phyloP scores from a whole-genome alignment of 441 rosid genomes.

The Omphalea diandra region DNA sequence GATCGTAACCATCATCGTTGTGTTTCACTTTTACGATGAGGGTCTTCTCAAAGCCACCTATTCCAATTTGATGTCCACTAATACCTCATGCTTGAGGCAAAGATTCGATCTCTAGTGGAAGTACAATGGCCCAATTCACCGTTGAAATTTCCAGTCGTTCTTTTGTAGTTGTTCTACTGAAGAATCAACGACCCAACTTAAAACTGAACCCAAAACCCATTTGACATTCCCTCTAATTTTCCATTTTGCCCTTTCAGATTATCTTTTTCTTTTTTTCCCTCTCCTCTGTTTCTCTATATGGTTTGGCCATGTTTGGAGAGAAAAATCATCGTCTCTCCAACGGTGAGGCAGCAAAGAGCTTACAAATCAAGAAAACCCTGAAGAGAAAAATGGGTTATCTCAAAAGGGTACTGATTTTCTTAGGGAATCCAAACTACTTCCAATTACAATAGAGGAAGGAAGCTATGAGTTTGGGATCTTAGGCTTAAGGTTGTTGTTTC shows the following conservation, averaged over 20 bases:
- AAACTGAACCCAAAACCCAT: conserved; percentile 19
- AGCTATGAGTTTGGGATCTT: no score
- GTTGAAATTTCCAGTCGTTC: conserved; percentile 36
- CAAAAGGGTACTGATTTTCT: conserved; percentile 59
- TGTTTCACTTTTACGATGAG: no score
- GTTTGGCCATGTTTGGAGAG: conserved; percentile 78
- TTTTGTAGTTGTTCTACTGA: no score
- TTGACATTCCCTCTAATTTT: conserved; percentile 18
- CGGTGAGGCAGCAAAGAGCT: conserved; percentile 54
- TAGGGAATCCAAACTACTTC: conserved; percentile 41
- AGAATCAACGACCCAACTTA: no score
- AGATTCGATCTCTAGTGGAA: no score
- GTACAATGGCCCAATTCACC: no score
- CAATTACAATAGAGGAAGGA: no score
- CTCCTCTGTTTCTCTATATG: conserved; percentile 15
- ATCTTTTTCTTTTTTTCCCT: not conserved
- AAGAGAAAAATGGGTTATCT: conserved; percentile 31
- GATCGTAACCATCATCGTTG: no score
- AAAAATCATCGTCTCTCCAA: conserved; percentile 39
- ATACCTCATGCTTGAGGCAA: no score
- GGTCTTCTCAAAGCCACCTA: no score
- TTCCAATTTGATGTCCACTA: no score
- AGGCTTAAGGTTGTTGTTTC: no score
- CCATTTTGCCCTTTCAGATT: conserved; percentile 31
- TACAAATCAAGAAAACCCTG: conserved; percentile 36